phyloP scores from a whole-genome alignment of 2,329 filamentous ascomycete species.

The Sporothrix brunneoviolacea region DNA sequence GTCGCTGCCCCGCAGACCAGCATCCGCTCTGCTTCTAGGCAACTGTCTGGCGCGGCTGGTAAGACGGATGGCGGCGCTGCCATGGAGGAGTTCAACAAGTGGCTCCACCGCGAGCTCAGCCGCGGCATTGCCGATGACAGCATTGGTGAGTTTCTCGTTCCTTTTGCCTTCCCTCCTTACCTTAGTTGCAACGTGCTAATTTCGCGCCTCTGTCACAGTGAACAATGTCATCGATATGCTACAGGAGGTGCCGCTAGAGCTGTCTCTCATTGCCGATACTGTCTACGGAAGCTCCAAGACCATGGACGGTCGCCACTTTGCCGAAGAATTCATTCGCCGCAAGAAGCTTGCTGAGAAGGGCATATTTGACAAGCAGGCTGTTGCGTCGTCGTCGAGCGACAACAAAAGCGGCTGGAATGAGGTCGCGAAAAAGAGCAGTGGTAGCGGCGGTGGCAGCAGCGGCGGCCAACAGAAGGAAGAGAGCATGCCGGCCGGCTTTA shows the following conservation, averaged over 20 bases:
- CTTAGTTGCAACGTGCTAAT: not conserved
- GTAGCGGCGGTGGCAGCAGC: too few relatives aligned
- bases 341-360: constrained; percentile 92
- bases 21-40: constrained; percentile 34
- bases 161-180: too few relatives aligned
- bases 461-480: constrained; percentile 41
- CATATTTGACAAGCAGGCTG: constrained; percentile 63
- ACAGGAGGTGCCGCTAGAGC: constrained; percentile 67
- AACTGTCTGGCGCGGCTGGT: constrained; percentile 37
- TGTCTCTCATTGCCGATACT: constrained; percentile 78
- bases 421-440: constrained; percentile 83
- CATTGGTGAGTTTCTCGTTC: constrained; percentile 34
- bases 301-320: constrained; percentile 88
- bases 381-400: constrained; percentile 17
- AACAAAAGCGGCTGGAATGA: constrained; percentile 77
- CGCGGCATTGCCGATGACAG: constrained; percentile 57
- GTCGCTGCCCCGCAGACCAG: constrained; percentile 34
- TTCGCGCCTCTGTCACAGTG: constrained; percentile 43
- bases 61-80: constrained; percentile 45
- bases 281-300: constrained; percentile 83
- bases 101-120: constrained; percentile 72
- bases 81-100: constrained; percentile 89
- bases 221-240: constrained; percentile 75
- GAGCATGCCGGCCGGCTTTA: constrained; percentile 58
- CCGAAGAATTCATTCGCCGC: constrained; percentile 87